phyloP scores from a whole-genome alignment of 2,329 filamentous ascomycete genomes.

The Aureobasidium lini region DNA sequence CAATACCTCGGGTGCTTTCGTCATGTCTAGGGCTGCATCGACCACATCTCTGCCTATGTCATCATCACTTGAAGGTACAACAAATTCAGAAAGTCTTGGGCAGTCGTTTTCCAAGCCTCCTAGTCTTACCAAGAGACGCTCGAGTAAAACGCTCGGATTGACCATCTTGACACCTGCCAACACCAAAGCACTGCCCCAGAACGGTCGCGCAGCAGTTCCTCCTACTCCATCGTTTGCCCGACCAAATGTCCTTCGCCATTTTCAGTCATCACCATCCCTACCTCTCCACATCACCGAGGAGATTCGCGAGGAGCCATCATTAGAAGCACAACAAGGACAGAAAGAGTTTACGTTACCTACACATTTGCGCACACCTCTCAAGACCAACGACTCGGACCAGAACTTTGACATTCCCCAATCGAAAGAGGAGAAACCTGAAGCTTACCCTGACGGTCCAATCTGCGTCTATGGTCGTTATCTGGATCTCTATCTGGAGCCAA shows the following conservation, averaged over 20 bases:
- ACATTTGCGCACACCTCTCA: not conserved
- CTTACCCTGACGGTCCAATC: slow-evolving; percentile 74
- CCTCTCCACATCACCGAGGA: slow-evolving; percentile 31
- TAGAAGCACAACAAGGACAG: not conserved
- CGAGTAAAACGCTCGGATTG: slow-evolving; percentile 63
- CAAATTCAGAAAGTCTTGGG: slow-evolving; percentile 58
- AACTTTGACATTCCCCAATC: slow-evolving; percentile 52
- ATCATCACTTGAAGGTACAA: slow-evolving; percentile 36
- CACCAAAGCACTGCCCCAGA: slow-evolving; percentile 52
- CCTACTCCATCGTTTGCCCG: slow-evolving; percentile 49
- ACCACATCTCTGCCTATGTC: slow-evolving; percentile 48
- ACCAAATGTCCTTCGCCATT: slow-evolving; percentile 47
- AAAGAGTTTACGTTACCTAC: not conserved
- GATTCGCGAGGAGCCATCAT: not conserved
- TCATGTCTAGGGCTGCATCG: slow-evolving; percentile 39
- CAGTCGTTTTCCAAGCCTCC: slow-evolving; percentile 74
- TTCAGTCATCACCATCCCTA: slow-evolving; percentile 55
- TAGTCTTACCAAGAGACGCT: slow-evolving; percentile 61
- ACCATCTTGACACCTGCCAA: slow-evolving; percentile 58
- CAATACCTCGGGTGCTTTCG: slow-evolving; percentile 50
- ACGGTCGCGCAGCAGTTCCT: slow-evolving; percentile 49
- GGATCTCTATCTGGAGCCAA: slow-evolving; percentile 73
- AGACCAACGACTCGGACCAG: slow-evolving; percentile 29
- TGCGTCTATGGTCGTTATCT: slow-evolving; percentile 73
- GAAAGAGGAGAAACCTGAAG: slow-evolving; percentile 63